Percentiles rank a stretch among this genome's conserved stretches.
Evolutionary conservation across 495 filamentous ascomycete genomes (phyloP).

Genomic region (Amniculicola lignicola): DNA sequence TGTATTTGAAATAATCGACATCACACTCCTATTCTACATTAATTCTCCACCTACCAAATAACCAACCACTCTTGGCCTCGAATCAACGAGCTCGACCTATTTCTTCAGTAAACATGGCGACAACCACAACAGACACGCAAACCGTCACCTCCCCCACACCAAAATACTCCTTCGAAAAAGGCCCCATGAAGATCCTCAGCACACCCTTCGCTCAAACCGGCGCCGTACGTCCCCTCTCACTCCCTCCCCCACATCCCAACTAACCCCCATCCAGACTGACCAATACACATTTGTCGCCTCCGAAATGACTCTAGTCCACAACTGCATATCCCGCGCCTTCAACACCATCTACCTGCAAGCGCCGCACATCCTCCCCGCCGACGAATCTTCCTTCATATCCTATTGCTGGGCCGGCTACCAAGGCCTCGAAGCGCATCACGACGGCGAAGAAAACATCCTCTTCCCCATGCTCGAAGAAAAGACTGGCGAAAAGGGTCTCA

Average conservation of each 20-base stretch:
- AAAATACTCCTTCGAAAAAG: constrained; percentile 11
- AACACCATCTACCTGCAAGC: constrained; percentile 53
- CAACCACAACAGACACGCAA: not conserved
- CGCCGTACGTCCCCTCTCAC: constrained; percentile 1
- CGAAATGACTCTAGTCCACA: constrained; percentile 49
- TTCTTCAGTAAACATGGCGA: not conserved
- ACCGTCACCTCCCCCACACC: not conserved
- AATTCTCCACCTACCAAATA: no score
- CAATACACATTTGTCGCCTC: constrained; percentile 36
- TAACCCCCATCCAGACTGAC: constrained; percentile 14
- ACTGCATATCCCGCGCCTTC: constrained; percentile 48
- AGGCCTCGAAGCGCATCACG: constrained; percentile 46
- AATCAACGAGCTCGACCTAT: no score
- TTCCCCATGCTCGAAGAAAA: constrained; percentile 47
- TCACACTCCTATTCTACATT: no score
- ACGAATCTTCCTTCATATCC: constrained; percentile 43
- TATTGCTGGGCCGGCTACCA: constrained; percentile 38
- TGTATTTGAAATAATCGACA: no score
- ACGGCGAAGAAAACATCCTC: constrained; percentile 44
- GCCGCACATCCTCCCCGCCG: constrained; percentile 37
- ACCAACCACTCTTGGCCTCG: no score
- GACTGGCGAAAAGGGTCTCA: constrained; percentile 43
- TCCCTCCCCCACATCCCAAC: not conserved
- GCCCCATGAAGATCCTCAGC: constrained; percentile 19
- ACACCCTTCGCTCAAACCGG: constrained; percentile 12